Evolutionary conservation across 148 eudicot species (phyloP).

Genomic region (Simmondsia chinensis): DNA sequence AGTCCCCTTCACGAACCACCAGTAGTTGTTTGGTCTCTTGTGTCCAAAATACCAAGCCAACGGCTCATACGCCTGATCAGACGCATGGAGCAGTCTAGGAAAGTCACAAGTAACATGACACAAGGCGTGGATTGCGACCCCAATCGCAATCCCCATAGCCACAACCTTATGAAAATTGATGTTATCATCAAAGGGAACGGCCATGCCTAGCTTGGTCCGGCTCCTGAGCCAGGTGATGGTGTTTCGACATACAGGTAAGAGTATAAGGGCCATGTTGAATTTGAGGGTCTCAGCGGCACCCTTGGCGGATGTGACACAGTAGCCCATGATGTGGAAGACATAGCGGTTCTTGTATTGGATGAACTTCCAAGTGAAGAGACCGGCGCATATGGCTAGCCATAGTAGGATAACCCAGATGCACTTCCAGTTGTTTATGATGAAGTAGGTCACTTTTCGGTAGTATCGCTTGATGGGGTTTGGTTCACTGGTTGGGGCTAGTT

Average conservation of each 20-base stretch:
- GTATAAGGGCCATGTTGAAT: constrained; percentile 36
- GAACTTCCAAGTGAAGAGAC: constrained; percentile 27
- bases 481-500: constrained; percentile 38
- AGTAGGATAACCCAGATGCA: constrained; percentile 21
- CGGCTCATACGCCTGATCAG: too few relatives aligned
- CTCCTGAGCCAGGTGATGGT: constrained; percentile 30
- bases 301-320: constrained; percentile 30
- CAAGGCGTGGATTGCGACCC: constrained; percentile 33
- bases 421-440: constrained; percentile 23
- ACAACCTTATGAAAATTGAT: constrained; percentile 40
- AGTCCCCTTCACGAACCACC: constrained; percentile 17
- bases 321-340: constrained; percentile 34
- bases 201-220: constrained; percentile 6
- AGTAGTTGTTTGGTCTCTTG: constrained; percentile 25
- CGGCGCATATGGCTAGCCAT: constrained; percentile 19
- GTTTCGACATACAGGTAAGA: constrained; percentile 31
- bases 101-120: constrained; percentile 35
- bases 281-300: constrained; percentile 44
- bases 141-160: constrained; percentile 30
- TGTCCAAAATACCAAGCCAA: constrained; percentile 20
- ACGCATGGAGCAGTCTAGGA: too few relatives aligned
- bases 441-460: too few relatives aligned
- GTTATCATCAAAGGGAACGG: constrained; percentile 30
- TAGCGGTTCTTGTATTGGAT: constrained; percentile 20
- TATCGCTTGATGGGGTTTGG: constrained; percentile 41